A percentile compares a stretch with the other conserved stretches of the same genome.
phyloP scores from a whole-genome alignment of 2,329 filamentous ascomycete genomes.

The Talaromyces sp. region DNA sequence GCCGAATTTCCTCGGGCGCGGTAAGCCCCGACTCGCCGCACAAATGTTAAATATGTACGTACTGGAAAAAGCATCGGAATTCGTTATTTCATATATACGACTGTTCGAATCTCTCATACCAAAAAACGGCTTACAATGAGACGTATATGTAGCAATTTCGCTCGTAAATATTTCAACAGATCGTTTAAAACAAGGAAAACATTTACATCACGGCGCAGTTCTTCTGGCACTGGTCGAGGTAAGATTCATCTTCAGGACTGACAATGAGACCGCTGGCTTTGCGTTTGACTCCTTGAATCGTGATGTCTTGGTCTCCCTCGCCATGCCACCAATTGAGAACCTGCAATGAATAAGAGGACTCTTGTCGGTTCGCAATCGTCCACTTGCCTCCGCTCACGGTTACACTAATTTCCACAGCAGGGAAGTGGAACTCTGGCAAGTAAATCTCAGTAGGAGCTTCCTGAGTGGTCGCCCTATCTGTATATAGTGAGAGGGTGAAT shows the following conservation, averaged over 20 bases:
- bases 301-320: slow-evolving; percentile 75
- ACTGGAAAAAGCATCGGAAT: neutral
- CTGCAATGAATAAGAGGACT: slow-evolving; percentile 67
- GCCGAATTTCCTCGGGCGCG: neutral
- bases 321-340: slow-evolving; percentile 89
- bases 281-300: slow-evolving; percentile 68
- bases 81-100: neutral
- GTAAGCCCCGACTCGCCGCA: neutral
- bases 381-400: slow-evolving; percentile 83
- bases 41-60: too few species aligned
- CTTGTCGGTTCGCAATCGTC: slow-evolving; percentile 72
- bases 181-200: neutral
- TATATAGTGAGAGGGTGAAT: slow-evolving; percentile 69
- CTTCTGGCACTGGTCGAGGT: slow-evolving; percentile 61
- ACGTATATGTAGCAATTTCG: neutral
- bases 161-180: neutral
- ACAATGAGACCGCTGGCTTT: slow-evolving; percentile 40
- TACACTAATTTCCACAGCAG: slow-evolving; percentile 66
- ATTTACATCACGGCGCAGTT: slow-evolving; percentile 52
- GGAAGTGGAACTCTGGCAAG: slow-evolving; percentile 90
- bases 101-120: neutral
- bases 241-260: slow-evolving; percentile 68
- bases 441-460: slow-evolving; percentile 75
- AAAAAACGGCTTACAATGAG: neutral
- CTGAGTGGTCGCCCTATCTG: slow-evolving; percentile 57